Base-by-base conservation (phyloP, 495 filamentous ascomycete genomes). In the Tuber indicum region DNA sequence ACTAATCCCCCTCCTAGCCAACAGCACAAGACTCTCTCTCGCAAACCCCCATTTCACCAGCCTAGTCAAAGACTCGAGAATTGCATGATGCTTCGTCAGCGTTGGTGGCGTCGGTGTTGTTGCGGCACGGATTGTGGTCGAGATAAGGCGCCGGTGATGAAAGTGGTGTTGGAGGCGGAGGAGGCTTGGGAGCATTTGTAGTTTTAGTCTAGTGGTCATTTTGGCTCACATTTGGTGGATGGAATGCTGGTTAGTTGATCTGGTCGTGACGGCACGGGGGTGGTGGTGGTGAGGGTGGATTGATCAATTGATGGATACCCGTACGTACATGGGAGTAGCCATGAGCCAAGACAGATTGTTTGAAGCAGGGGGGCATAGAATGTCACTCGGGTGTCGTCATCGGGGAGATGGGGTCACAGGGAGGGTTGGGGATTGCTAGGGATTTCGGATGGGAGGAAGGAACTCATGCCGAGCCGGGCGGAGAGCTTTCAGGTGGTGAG, bases 1-100 rank as follows among this genome's bases (percentile, higher is more conserved):
- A 58, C 9, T 58, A 78, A 97, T 86, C 9, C 93, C 93, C 72
- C 91, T 88, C 82, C 94, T 84, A 26, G 94, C 95, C 79, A 98
- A 87, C 81, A 93, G 91, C 73, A 98, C 83, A 79, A 93, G 89
- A 21, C 69, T 72, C 49, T 81, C 79, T 6, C 69, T 45, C 14
- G 66, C 79, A 19, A 75, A 71, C 7, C 75, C 79, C 41, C 36
- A 26, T 41, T 74, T 75, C 17, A 69, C 79, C 26, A 81, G 45
- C 62, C 62, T 49, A 1, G 39, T 44, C 23, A 81, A 66, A 32
- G 26, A 32, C 14, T 66, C 26, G 10, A 66, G 26, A 4, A 66
- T 32, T 17, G 12, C 58, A 17, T 66, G 12, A 5, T 16, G 58
- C 12, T 66, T 66, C 1, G 26, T 66, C 26, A 17, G 12, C 12